Conservation (phyloP, 106 monocot genomes). For the Dendrobium catenatum region DNA sequence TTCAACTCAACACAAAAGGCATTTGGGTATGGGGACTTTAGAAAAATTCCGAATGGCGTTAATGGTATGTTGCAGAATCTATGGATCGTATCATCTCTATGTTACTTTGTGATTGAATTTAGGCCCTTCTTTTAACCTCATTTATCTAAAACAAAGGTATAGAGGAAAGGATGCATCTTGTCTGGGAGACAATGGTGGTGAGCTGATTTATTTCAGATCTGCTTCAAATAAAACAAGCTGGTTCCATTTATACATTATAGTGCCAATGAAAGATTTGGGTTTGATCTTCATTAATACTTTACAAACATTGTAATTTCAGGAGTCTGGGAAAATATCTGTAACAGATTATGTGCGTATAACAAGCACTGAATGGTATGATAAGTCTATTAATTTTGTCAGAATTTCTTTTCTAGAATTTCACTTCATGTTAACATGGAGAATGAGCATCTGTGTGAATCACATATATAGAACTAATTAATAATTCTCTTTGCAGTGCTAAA, state of each 20-base stretch:
- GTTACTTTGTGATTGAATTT: background rate
- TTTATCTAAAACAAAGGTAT: slow-evolving; percentile 46
- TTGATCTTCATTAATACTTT: background rate
- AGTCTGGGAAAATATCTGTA: slow-evolving; percentile 77
- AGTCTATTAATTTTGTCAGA: background rate
- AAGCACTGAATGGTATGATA: slow-evolving; percentile 87
- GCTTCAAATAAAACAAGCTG: background rate
- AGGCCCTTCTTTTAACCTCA: background rate
- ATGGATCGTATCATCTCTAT: background rate
- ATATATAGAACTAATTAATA: background rate
- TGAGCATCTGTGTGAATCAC: too few species aligned
- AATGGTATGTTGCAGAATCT: slow-evolving; percentile 51
- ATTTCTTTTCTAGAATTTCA: background rate
- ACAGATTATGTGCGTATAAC: slow-evolving; percentile 91
- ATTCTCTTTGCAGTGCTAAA: slow-evolving; percentile 56
- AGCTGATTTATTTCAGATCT: slow-evolving; percentile 18
- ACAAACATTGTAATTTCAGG: slow-evolving; percentile 38
- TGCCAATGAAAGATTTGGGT: background rate
- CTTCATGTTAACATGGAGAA: background rate
- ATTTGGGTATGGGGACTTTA: slow-evolving; percentile 79
- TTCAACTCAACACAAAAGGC: slow-evolving; percentile 96
- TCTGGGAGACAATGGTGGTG: slow-evolving; percentile 99
- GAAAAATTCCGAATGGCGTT: slow-evolving; percentile 98
- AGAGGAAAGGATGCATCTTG: slow-evolving; percentile 95
- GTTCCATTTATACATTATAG: background rate